Conservation (phyloP, 768 basidiomycete species). For the Fomitopsis serialis region DNA sequence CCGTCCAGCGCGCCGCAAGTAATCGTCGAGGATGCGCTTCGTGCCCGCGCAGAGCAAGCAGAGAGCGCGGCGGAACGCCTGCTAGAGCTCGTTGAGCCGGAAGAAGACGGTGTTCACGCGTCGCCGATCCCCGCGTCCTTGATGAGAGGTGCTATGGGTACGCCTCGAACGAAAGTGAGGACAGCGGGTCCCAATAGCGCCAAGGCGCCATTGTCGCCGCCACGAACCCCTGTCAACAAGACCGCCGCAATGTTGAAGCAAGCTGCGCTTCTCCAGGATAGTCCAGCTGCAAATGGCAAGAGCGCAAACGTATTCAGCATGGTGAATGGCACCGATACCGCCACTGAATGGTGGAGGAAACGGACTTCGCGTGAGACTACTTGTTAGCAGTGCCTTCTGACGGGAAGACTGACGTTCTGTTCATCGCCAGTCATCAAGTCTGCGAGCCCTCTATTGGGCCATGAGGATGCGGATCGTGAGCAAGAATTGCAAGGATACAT, state of each 20-base stretch:
- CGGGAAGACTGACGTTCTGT: constrained; percentile 11
- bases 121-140: constrained; percentile 51
- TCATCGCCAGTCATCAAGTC: constrained; percentile 40
- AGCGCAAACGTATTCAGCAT: constrained; percentile 63
- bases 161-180: constrained; percentile 37
- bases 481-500: constrained; percentile 53
- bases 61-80: constrained; percentile 88
- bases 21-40: constrained; percentile 77
- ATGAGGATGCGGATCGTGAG: constrained; percentile 33
- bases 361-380: constrained; percentile 57
- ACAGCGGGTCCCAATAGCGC: constrained; percentile 26
- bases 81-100: constrained; percentile 80
- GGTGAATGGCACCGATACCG: constrained; percentile 59
- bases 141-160: constrained; percentile 24
- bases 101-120: constrained; percentile 52
- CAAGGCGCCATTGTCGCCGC: constrained; percentile 27
- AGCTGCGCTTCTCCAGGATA: constrained; percentile 78
- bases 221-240: constrained; percentile 63
- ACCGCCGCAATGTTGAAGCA: constrained; percentile 58
- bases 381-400: constrained; percentile 6
- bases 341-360: constrained; percentile 83
- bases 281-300: constrained; percentile 54
- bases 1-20: constrained; percentile 40
- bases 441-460: constrained; percentile 38
- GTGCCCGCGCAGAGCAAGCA: constrained; percentile 87